Conservation (phyloP, 176 grass and related monocot species). For the Tillandsia fasciculata region DNA sequence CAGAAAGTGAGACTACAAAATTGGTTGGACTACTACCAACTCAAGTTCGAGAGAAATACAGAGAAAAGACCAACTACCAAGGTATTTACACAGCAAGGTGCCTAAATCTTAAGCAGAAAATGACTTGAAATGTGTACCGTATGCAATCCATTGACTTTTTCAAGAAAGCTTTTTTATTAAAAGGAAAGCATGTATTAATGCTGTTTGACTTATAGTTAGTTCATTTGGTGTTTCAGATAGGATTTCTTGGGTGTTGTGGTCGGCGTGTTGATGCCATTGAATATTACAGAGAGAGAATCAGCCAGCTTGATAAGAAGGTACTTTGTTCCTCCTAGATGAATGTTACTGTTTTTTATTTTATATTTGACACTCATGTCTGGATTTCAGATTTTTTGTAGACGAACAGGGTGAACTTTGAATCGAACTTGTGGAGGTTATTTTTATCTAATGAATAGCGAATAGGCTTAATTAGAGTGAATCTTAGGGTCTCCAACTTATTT, state of each 20-base stretch:
- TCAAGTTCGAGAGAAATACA: constrained; percentile 84
- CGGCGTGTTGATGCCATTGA: constrained; percentile 62
- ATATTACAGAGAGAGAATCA: constrained; percentile 50
- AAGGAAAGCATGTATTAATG: neutral
- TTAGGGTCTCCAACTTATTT: too few species aligned
- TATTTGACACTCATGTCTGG: too few species aligned
- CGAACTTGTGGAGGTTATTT: neutral
- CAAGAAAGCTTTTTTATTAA: too few species aligned
- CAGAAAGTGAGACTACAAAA: constrained; percentile 75
- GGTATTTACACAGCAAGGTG: constrained; percentile 32
- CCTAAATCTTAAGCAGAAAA: neutral
- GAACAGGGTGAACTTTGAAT: neutral
- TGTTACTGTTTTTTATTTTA: too few species aligned
- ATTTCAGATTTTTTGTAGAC: too few species aligned
- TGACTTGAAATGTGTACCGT: neutral
- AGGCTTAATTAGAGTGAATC: too few species aligned
- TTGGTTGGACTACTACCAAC: constrained; percentile 87
- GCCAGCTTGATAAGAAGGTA: constrained; percentile 59
- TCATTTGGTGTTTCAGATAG: constrained; percentile 43
- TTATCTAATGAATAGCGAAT: neutral
- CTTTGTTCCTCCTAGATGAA: neutral
- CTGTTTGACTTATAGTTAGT: neutral
- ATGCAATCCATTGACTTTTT: neutral
- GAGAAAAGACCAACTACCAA: constrained; percentile 53
- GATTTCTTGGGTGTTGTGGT: constrained; percentile 73